Evolutionary conservation across 1,284 basidiomycete species (phyloP), one percentile per base, ranked within the genome.

Genomic region (Bondarzewia mesenterica): DNA sequence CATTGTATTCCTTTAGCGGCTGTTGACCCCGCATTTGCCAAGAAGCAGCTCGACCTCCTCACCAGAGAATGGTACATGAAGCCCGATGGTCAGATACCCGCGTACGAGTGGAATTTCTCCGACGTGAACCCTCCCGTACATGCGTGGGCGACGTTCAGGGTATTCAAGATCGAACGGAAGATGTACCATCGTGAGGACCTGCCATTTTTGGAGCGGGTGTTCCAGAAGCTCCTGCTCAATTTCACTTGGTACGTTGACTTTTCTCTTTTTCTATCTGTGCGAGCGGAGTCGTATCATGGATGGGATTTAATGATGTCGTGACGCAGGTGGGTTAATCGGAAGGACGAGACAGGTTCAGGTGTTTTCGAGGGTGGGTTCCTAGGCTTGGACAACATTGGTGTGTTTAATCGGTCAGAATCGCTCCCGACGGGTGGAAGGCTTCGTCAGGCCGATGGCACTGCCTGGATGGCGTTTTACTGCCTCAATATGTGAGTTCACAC

Each of bases 51-150:
- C 36, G 93, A 97, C 63, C 66, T 98, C 50, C 79, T 99, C 60
- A 98, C 95, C 2, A 80, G 95, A 50, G 95, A 99, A 66, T 99
- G 95, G 95, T 99, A 99, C 70, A 89, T 90, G 86, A 96, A 96
- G 67, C 95, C 95, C 1, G 95, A 98, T 63, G 95, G 95, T 37
- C 93, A 95, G 57, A 85, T 99, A 44, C 95, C 95, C 4, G 95
- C 95, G 0, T 99, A 99, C 65, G 95, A 99, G 65, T 99, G 95
- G 95, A 98, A 98, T 66, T 98, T 96, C 60, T 81, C 85, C 49
- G 94, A 97, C 62, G 93, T 97, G 55, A 96, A 97, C 67, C 94
- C 94, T 20, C 94, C 94, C 14, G 95, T 97, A 5, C 94, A 98
- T 67, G 93, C 94, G 12, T 98, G 95, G 91, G 88, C 93, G 1